phyloP scores from a whole-genome alignment of 371 early-diverging fungal species.

The Choanephora cucurbitarum region DNA sequence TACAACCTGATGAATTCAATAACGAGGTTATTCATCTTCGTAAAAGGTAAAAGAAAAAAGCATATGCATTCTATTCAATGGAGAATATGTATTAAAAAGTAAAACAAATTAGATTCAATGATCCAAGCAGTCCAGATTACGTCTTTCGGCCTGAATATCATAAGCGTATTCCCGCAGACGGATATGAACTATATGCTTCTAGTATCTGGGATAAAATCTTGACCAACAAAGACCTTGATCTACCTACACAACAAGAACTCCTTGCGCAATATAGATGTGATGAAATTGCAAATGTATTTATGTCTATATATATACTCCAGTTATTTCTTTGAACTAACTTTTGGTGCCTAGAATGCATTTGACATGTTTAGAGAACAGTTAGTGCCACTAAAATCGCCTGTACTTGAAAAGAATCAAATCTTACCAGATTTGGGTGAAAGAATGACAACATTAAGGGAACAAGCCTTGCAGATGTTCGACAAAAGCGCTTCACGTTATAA shows the following conservation, averaged over 20 bases:
- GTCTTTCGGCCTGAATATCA: constrained; percentile 88
- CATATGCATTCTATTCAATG: too few species aligned
- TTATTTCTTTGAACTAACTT: too few species aligned
- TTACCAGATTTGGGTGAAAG: constrained; percentile 73
- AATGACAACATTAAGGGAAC: constrained; percentile 57
- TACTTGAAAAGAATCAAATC: constrained; percentile 76
- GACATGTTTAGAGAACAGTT: constrained; percentile 65
- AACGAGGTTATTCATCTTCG: constrained; percentile 69
- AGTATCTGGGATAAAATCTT: constrained; percentile 94
- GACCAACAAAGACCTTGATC: constrained; percentile 92
- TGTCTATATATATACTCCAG: background rate
- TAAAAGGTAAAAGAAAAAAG: constrained; percentile 66
- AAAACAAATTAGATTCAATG: constrained; percentile 60
- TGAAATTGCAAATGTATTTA: constrained; percentile 79
- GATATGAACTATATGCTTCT: constrained; percentile 87
- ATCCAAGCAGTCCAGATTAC: constrained; percentile 67
- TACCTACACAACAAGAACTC: constrained; percentile 97
- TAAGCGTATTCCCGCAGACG: constrained; percentile 94
- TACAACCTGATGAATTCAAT: constrained; percentile 86
- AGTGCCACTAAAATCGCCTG: constrained; percentile 61
- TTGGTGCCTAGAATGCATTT: constrained; percentile 71
- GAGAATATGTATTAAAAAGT: background rate
- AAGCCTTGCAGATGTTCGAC: constrained; percentile 78
- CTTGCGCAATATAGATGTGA: constrained; percentile 98
- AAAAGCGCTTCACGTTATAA: constrained; percentile 90